These are phyloP conservation scores for Candida sphagnicola DNA, from an alignment of 805 yeast species.

Conservation along the genomic window DNA sequence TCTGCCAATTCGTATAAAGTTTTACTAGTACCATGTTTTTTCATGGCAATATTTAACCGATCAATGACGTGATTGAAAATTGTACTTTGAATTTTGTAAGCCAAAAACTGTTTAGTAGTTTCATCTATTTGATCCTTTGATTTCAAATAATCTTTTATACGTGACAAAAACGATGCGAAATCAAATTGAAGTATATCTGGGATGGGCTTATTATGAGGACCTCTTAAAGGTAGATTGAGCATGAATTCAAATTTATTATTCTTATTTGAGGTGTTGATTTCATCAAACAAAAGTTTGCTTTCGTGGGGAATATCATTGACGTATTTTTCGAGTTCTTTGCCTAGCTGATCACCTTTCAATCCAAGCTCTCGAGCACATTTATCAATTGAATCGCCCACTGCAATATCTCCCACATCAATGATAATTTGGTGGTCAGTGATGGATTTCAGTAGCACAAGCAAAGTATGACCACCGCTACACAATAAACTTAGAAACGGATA, in stretches of 20 bases:
- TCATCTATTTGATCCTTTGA: constrained; percentile 11
- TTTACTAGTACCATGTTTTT: constrained; percentile 23
- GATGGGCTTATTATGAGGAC: constrained; percentile 23
- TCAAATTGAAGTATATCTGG: constrained; percentile 48
- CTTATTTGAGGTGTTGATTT: constrained; percentile 16
- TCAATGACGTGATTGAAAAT: constrained; percentile 71
- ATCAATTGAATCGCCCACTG: constrained; percentile 91
- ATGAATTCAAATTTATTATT: constrained; percentile 22
- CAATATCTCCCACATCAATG: constrained; percentile 77
- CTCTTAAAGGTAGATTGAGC: constrained; percentile 28
- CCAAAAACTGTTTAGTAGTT: constrained; percentile 46
- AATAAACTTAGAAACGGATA: constrained; percentile 75
- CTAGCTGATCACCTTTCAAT: constrained; percentile 76
- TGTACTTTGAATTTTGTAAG: constrained; percentile 56
- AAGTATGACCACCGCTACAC: constrained; percentile 93
- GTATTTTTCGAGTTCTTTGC: constrained; percentile 70
- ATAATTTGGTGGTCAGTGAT: constrained; percentile 66
- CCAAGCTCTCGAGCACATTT: constrained; percentile 89
- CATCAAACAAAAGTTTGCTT: constrained; percentile 19
- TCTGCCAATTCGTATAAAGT: constrained; percentile 18
- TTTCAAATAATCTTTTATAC: constrained; percentile 32
- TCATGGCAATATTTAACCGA: constrained; percentile 52
- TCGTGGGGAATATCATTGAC: constrained; percentile 31
- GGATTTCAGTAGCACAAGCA: constrained; percentile 66
- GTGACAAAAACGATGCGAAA: constrained; percentile 71